Evolutionary conservation across 2,329 filamentous ascomycete genomes (phyloP).

Genomic region (Neobulgaria alba): DNA sequence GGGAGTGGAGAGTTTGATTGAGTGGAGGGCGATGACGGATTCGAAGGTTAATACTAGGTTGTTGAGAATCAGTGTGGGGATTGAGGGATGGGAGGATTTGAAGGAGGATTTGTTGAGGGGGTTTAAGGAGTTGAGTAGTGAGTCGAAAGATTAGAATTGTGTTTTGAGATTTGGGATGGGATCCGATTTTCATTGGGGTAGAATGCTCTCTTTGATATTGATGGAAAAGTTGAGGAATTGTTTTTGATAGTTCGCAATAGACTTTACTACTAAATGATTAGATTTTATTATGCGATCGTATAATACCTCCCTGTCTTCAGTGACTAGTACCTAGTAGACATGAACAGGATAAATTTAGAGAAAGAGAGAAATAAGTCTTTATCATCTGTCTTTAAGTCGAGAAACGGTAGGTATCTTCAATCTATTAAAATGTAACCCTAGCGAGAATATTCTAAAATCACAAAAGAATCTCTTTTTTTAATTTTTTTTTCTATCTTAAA

Average conservation of each 20-base stretch:
- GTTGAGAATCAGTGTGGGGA: slow-evolving; percentile 74
- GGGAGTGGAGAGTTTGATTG: slow-evolving; percentile 89
- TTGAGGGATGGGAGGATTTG: slow-evolving; percentile 82
- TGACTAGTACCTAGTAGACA: too few species aligned
- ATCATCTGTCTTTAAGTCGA: neutral
- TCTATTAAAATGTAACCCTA: neutral
- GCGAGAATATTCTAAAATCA: neutral
- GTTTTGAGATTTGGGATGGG: neutral
- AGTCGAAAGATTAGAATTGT: neutral
- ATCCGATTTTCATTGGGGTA: neutral
- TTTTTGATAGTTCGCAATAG: too few species aligned
- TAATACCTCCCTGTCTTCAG: neutral
- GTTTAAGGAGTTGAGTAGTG: slow-evolving; percentile 35
- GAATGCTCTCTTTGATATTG: too few species aligned
- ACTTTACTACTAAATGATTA: neutral
- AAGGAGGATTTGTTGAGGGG: slow-evolving; percentile 63
- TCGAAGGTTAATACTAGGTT: slow-evolving; percentile 59
- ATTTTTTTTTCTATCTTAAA: neutral
- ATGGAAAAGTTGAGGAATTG: too few species aligned
- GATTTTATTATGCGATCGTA: neutral
- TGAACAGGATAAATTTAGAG: too few species aligned
- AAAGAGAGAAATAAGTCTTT: too few species aligned
- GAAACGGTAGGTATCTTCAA: neutral
- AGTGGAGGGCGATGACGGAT: slow-evolving; percentile 93
- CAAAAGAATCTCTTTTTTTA: neutral